phyloP scores from a whole-genome alignment of 2,329 filamentous ascomycete genomes.

The Curvularia hawaiiensis region DNA sequence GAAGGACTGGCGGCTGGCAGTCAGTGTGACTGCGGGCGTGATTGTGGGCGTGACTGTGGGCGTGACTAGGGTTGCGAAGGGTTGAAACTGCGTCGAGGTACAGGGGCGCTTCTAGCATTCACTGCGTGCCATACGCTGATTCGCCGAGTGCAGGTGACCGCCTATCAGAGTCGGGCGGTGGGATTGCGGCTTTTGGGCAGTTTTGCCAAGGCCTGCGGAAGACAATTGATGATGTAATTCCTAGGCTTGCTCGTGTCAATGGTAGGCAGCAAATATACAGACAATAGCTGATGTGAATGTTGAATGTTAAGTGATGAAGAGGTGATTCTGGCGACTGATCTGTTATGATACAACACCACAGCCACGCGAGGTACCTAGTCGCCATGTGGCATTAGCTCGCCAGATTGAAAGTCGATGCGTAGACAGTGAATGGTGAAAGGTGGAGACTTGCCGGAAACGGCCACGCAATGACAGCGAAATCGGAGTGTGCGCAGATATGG shows the following conservation, averaged over 20 bases:
- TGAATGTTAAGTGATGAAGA: constrained; percentile 13
- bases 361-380: constrained; percentile 20
- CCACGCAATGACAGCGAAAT: constrained; percentile 32
- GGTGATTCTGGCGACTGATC: constrained; percentile 19
- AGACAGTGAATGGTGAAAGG: constrained; percentile 6
- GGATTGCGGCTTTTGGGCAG: constrained; percentile 15
- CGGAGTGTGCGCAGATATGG: constrained; percentile 16
- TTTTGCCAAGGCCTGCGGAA: constrained; percentile 3
- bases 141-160: constrained; percentile 27
- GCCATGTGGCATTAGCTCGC: constrained; percentile 26
- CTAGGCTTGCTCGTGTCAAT: constrained; percentile 11
- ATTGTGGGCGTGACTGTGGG: too few species aligned
- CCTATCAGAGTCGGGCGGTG: constrained; percentile 33
- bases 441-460: constrained; percentile 25
- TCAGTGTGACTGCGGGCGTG: neutral
- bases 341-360: constrained; percentile 26
- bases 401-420: constrained; percentile 18
- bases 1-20: constrained; percentile 7
- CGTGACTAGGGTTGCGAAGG: constrained; percentile 27
- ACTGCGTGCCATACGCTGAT: constrained; percentile 22
- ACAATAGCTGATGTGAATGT: constrained; percentile 19
- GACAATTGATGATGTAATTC: constrained; percentile 13
- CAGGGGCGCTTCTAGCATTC: constrained; percentile 23
- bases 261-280: too few species aligned
- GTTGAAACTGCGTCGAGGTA: constrained; percentile 14